Base-by-base conservation (phyloP, 2,329 filamentous ascomycete species). In the Penicillium griseofulvum region DNA sequence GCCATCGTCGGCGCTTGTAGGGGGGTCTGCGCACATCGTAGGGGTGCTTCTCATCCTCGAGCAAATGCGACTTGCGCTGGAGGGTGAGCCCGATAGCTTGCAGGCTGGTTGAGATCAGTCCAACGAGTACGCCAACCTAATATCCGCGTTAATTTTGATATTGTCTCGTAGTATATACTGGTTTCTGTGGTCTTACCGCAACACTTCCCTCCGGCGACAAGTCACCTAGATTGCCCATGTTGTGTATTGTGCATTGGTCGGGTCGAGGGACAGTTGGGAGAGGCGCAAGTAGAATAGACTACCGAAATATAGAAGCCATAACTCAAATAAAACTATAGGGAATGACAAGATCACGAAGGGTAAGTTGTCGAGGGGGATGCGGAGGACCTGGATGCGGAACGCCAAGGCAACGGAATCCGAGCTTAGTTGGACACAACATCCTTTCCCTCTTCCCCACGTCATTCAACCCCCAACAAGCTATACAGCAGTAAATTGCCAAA, bases 31-130 rank as follows among this genome's bases (percentile, higher is more conserved):
- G 87, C 57, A 87, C 80, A 75, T 94, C 86, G 72, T 90, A 87
- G 29, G 82, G 80, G 49, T 86, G 84, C 75, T 96, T 96, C 78
- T 95, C 91, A 78, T 99, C 94, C 79, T 99, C 94, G 70, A 97
- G 86, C 64, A 99, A 88, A 77, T 99, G 94, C 61, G 94, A 97
- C 77, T 99, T 97, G 72, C 94, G 90, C 77, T 99, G 94, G 26
- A 99, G 83, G 31, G 94, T 99, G 62, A 99, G 83, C 63, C 94
- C 94, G 67, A 99, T 81, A 73, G 92, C 96, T 75, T 99, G 94
- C 24, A 97, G 85, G 72, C 91, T 94, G 57, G 94, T 97, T 55
- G 93, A 97, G 65, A 97, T 74, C 62, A 99, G 83, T 66, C 94
- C 94, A 71, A 97, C 93, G 61, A 97, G 76, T 71, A 99, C 91